Base-by-base conservation (phyloP, 2,329 filamentous ascomycete species). In the Arthrobotrys pseudoclavata region DNA sequence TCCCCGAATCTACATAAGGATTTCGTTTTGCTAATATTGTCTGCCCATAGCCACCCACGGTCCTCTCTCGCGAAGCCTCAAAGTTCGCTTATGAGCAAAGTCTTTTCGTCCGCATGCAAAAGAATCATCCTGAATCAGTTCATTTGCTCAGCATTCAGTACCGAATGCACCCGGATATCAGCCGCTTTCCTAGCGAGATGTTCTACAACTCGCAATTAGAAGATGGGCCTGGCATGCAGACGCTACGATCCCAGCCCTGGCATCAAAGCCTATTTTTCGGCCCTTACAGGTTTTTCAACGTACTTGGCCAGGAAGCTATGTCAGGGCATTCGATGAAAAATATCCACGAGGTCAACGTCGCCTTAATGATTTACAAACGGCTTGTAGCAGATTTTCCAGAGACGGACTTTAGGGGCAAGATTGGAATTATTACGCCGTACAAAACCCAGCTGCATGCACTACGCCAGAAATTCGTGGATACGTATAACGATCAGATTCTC, bases 91-190 rank as follows among this genome's bases (percentile, higher is more conserved):
- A 98, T 84, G 95, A 98, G 82, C 96, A 99, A 85, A 97, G 93
- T 87, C 86, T 99, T 84, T 99, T 99, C 85, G 96, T 98, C 67
- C 92, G 96, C 37, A 99, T 99, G 95, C 96, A 98, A 83, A 90
- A 91, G 81, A 97, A 97, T 79, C 91, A 95, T 81, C 92, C 93
- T 0, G 86, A 92, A 34, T 91, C 96, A 80, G 90, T 99, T 15
- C 95, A 99, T 85, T 87, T 99, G 26, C 89, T 99, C n/a, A 95
- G 98, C 82, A 96, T 92, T 69, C 96, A 99, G 83, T 99, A 99
- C 83, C 96, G 96, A 84, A 99, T 99, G 96, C 96, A 99, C 85
- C 96, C 96, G 0, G 93, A 96, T 80, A 99, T 99, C 83, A 97
- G 94, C 84, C 84, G 86, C 64, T 99, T 97, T 83, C 96, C 96